Base-by-base conservation (phyloP, 257 asterid genomes). In the Gentiana straminea region DNA sequence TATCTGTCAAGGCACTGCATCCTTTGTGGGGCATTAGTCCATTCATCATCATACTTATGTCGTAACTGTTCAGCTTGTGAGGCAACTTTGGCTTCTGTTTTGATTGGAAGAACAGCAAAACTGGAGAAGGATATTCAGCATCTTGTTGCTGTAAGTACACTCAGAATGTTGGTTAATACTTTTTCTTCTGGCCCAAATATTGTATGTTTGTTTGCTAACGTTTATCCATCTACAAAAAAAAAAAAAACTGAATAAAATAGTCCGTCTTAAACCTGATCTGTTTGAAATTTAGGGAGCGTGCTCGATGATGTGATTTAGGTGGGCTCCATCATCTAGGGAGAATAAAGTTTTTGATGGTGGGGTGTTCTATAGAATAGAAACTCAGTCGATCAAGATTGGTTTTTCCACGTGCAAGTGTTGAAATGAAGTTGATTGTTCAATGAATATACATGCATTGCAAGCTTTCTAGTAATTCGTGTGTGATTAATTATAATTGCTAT, bases 71-170 rank as follows among this genome's bases (percentile, higher is more conserved):
- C 71, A 12, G 61, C 68, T 76, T 75, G 82, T 70, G 89, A 86
- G 79, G 70, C 76, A n/a, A 65, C 72, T 32, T 89, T 76, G 58
- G 91, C 86, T 43, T 51, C 54, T 51, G 83, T 87, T 61, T 73
- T 91, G 78, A 78, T 81, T 0, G 94, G 95, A 68, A 79, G 86
- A 78, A 81, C 89, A 41, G 81, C 89, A 13, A 83, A 84, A 52
- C 69, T 86, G 66, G 98, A 91, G 64, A 86, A 74, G 72, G 83
- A 81, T 64, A 82, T 81, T 52, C 98, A 82, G 55, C 94, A 79
- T 71, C 92, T 91, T 64, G 83, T 76, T 61, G 89, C 94, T 70
- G 98, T 91, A 72, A 91, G 98, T 79, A 41, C 46, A 7, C 46
- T 4, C 2, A 41, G 11, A 9, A 47, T 15, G 50, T 7, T 35